A percentile compares a stretch with the other conserved stretches of the same genome.
phyloP scores from a whole-genome alignment of 2,329 filamentous ascomycete genomes.

The Cladophialophora yegresii region DNA sequence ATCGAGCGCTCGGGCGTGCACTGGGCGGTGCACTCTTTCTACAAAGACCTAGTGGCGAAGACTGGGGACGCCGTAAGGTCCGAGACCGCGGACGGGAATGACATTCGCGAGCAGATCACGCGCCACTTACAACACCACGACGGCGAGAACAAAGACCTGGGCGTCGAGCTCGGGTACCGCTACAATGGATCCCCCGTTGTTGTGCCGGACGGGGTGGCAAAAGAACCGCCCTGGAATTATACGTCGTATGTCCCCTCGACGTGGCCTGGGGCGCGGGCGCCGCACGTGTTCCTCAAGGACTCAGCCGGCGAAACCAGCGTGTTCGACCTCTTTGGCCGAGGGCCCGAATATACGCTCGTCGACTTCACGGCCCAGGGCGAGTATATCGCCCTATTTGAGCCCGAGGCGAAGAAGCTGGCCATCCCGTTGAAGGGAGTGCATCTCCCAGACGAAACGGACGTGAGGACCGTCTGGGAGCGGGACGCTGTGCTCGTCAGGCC shows the following conservation, averaged over 20 bases:
- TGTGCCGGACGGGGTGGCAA: constrained; percentile 10
- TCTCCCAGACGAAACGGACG: constrained; percentile 34
- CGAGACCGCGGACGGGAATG: constrained; percentile 6
- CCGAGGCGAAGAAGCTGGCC: constrained; percentile 5
- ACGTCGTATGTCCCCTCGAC: constrained; percentile 39
- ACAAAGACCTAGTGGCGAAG: constrained; percentile 8
- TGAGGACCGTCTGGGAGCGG: constrained; percentile 35
- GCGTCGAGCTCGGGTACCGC: constrained; percentile 37
- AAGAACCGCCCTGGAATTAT: constrained; percentile 30
- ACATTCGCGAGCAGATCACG: constrained; percentile 10
- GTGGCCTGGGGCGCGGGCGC: constrained; percentile 39
- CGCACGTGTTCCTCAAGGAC: constrained; percentile 41
- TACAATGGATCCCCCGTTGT: constrained; percentile 34
- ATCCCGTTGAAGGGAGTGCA: constrained; percentile 34
- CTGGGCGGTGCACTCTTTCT: constrained; percentile 15
- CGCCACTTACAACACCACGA: constrained; percentile 10
- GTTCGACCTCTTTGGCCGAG: constrained; percentile 37
- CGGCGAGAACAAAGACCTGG: constrained; percentile 32
- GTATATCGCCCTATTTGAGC: constrained; percentile 13
- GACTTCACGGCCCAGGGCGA: constrained; percentile 28
- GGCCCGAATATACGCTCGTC: constrained; percentile 25
- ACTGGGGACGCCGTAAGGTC: constrained; percentile 9
- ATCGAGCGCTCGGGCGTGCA: constrained; percentile 37
- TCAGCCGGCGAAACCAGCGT: constrained; percentile 37
- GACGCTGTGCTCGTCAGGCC: constrained; percentile 39